Conservation (phyloP, 176 grass and related monocot species). For the Paspalum vaginatum region DNA sequence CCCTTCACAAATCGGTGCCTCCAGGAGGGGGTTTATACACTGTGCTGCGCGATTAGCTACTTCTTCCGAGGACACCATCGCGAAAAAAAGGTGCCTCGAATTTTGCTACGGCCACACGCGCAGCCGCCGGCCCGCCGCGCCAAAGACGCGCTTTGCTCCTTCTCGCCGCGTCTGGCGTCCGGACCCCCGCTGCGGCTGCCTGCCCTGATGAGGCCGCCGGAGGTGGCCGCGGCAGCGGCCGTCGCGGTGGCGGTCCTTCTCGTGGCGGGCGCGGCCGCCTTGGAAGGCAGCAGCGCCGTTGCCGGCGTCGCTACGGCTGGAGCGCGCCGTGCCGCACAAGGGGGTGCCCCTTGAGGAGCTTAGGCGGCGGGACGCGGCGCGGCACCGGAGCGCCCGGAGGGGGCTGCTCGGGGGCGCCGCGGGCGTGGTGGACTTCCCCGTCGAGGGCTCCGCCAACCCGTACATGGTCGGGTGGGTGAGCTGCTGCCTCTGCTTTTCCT, state of each 20-base stretch:
- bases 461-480: constrained; percentile 83
- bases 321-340: constrained; percentile 67
- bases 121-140: constrained; percentile 47
- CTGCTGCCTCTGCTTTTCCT: constrained; percentile 35
- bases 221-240: constrained; percentile 1
- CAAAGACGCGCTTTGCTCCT: not conserved
- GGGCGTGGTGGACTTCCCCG: constrained; percentile 87
- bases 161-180: constrained; percentile 40
- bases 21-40: not conserved
- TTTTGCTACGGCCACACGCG: constrained; percentile 47
- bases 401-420: constrained; percentile 51
- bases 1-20: not conserved
- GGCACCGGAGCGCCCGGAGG: constrained; percentile 64
- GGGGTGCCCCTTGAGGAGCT: constrained; percentile 73
- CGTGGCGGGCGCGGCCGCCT: not conserved
- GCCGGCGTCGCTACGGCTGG: constrained; percentile 54
- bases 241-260: constrained; percentile 1
- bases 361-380: constrained; percentile 61
- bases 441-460: constrained; percentile 88
- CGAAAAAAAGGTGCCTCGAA: constrained; percentile 5
- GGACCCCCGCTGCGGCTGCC: not conserved
- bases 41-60: not conserved
- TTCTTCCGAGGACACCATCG: not conserved
- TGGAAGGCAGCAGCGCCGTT: constrained; percentile 25
- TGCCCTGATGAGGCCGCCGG: constrained; percentile 56